These are phyloP conservation scores for Trichoderma pleuroti DNA, from an alignment of 2,329 filamentous ascomycete genomes.

Conservation along the genomic window DNA sequence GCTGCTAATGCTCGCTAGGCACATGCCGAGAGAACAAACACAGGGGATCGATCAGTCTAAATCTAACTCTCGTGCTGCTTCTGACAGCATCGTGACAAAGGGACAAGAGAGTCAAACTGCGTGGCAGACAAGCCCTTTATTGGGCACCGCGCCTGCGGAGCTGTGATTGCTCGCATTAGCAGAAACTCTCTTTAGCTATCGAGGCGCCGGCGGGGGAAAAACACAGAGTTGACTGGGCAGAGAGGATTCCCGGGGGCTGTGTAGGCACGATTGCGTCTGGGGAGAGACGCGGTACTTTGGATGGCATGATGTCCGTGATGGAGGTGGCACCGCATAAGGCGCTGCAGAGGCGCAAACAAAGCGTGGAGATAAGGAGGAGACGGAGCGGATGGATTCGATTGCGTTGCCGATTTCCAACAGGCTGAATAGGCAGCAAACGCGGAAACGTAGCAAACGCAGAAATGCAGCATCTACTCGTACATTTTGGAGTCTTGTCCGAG, in stretches of 20 bases:
- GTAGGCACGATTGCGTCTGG: neutral
- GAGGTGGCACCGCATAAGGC: neutral
- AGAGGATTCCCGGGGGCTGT: neutral
- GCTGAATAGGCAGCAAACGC: neutral
- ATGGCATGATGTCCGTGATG: neutral
- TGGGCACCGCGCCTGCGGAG: neutral
- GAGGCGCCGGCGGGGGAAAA: neutral
- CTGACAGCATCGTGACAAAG: neutral
- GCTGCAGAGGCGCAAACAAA: conserved; percentile 6
- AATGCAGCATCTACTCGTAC: neutral
- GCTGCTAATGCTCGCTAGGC: neutral
- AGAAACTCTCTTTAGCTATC: neutral
- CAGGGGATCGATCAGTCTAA: neutral
- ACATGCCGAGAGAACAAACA: neutral
- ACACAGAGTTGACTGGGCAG: neutral
- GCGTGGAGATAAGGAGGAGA: neutral
- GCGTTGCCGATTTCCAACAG: neutral
- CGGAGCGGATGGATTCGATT: neutral
- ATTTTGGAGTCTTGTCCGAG: neutral
- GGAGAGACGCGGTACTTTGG: neutral
- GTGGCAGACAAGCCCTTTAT: neutral
- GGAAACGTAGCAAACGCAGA: neutral
- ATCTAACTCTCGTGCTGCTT: neutral
- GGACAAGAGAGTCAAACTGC: neutral
- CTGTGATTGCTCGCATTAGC: neutral